Conservation (phyloP, 192 early-diverging fungal species). For the Backusella psychrophila region DNA sequence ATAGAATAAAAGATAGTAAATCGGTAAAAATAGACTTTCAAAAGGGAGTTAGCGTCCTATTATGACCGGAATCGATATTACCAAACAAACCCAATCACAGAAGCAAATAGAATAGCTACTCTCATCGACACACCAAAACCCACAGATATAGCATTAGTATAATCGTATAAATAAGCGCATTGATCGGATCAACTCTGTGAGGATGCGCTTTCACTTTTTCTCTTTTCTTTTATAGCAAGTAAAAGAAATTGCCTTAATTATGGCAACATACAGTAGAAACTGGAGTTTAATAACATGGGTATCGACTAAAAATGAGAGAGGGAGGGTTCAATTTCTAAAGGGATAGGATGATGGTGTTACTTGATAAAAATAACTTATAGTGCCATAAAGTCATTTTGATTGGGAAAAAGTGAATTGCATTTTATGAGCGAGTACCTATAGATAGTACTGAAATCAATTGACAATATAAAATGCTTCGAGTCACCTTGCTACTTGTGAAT, state of each 20-base stretch:
- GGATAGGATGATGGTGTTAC: too few relatives aligned
- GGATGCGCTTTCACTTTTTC: too few relatives aligned
- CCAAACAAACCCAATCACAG: constrained; percentile 20
- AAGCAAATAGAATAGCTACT: constrained; percentile 29
- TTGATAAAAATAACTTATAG: too few relatives aligned
- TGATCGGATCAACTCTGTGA: constrained; percentile 27
- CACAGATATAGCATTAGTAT: constrained; percentile 31
- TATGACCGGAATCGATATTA: constrained; percentile 24
- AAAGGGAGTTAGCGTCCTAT: constrained; percentile 35
- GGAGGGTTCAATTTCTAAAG: too few relatives aligned
- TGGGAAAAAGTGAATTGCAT: too few relatives aligned
- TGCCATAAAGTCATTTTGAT: too few relatives aligned
- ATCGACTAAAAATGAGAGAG: too few relatives aligned
- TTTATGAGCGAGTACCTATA: too few relatives aligned
- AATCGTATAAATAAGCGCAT: constrained; percentile 26
- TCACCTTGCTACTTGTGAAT: too few relatives aligned
- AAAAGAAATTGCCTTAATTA: constrained; percentile 14
- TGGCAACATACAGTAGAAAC: constrained; percentile 13
- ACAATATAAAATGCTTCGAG: too few relatives aligned
- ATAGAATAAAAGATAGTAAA: constrained; percentile 30
- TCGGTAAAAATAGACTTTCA: constrained; percentile 31
- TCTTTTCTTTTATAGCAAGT: not conserved
- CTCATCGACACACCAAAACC: constrained; percentile 33
- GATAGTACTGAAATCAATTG: too few relatives aligned
- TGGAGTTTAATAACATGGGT: too few relatives aligned